Percentiles rank a stretch among this genome's conserved stretches.
Conservation (phyloP, 1,139 yeast genomes). For the Suhomyces bokatorum region DNA sequence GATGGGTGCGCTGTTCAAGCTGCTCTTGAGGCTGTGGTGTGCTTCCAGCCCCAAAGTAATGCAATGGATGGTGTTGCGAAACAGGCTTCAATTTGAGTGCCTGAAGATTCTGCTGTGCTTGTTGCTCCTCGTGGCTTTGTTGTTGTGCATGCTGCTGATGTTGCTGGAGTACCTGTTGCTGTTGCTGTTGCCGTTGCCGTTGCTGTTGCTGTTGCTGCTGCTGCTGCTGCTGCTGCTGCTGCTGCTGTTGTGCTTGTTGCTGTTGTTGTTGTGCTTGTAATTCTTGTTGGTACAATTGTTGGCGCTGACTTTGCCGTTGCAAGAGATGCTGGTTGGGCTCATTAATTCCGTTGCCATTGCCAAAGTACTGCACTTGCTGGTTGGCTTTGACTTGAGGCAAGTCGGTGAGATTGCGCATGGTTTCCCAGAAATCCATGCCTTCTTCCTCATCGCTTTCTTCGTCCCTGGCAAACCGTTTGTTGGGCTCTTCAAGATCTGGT, state of each 20-base stretch:
- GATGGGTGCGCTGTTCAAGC: slow-evolving; percentile 1
- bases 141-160: slow-evolving; percentile 1
- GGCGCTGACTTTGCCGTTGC: slow-evolving; percentile 18
- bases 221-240: slow-evolving; percentile 5
- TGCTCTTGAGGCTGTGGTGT: slow-evolving; percentile 22
- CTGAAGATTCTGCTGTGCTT: slow-evolving; percentile 13
- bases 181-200: slow-evolving; percentile 21
- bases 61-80: slow-evolving; percentile 52
- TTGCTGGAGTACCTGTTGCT: slow-evolving; percentile 11
- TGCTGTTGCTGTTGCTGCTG: too few species aligned
- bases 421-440: slow-evolving; percentile 71
- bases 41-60: slow-evolving; percentile 25
- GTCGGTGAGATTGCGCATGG: slow-evolving; percentile 53
- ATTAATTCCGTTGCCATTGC: slow-evolving; percentile 22
- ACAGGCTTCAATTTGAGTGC: slow-evolving; percentile 30
- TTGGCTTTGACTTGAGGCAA: slow-evolving; percentile 25
- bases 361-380: slow-evolving; percentile 44
- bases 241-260: slow-evolving; percentile 8
- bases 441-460: slow-evolving; percentile 29
- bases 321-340: background rate
- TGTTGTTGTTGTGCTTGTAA: slow-evolving; percentile 1
- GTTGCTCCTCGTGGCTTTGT: slow-evolving; percentile 19
- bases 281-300: slow-evolving; percentile 6
- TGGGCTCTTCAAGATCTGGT: slow-evolving; percentile 9
- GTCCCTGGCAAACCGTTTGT: slow-evolving; percentile 15